Evolutionary conservation across 2,329 filamentous ascomycete genomes (phyloP).

Genomic region (Pestalotiopsis sp.): DNA sequence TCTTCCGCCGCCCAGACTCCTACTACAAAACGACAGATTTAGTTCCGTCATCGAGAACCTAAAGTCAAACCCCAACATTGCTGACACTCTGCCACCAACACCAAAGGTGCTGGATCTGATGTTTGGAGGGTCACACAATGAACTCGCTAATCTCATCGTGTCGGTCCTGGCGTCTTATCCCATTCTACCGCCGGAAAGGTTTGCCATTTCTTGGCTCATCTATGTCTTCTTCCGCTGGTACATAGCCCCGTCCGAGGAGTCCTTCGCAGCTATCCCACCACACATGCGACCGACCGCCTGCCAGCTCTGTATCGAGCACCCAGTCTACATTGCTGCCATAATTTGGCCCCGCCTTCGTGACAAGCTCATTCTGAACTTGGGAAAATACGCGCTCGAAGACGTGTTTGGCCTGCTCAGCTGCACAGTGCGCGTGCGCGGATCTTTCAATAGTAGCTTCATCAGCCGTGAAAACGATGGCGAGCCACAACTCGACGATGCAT

Average conservation of each 20-base stretch:
- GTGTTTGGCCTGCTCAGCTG: neutral
- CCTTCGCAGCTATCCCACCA: neutral
- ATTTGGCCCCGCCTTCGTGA: neutral
- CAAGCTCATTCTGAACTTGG: neutral
- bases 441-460: neutral
- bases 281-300: conserved; percentile 1
- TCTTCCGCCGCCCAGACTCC: neutral
- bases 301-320: neutral
- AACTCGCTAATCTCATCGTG: conserved; percentile 2
- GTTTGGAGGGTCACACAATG: conserved; percentile 1
- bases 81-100: neutral
- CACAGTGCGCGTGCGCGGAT: neutral
- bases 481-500: neutral
- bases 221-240: neutral
- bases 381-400: neutral
- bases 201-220: conserved; percentile 1
- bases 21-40: neutral
- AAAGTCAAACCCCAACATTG: neutral
- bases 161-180: neutral
- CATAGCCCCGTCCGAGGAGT: neutral
- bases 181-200: neutral
- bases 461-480: conserved; percentile 3
- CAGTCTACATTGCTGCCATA: neutral
- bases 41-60: neutral
- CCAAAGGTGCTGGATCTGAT: neutral